Conservation (phyloP, 1,284 basidiomycete genomes). For the Trichosporon coremiiforme region DNA sequence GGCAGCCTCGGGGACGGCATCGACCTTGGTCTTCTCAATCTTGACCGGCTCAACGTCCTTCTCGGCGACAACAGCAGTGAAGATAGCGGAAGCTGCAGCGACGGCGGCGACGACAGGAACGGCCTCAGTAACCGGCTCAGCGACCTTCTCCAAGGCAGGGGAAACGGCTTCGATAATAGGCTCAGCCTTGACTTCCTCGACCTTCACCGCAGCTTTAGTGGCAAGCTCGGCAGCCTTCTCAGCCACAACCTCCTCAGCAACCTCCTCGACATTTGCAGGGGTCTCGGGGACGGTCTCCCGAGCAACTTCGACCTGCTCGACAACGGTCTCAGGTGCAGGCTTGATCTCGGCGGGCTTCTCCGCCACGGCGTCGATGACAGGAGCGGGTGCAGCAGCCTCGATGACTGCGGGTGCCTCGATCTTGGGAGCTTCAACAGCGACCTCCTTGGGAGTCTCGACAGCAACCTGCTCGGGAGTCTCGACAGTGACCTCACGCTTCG, state of each 20-base stretch:
- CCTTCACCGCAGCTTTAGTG: no score
- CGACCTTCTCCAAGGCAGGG: no score
- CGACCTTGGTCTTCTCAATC: not conserved
- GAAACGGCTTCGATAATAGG: no score
- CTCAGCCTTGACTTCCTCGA: no score
- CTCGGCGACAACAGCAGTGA: no score
- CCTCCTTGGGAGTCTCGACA: not conserved
- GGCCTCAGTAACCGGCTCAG: no score
- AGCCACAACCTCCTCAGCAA: not conserved
- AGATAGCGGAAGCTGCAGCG: no score
- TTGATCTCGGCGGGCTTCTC: not conserved
- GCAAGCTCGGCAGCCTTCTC: no score
- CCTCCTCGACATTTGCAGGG: not conserved
- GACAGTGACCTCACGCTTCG: not conserved
- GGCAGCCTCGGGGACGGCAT: not conserved
- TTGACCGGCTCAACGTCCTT: not conserved
- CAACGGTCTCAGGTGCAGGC: not conserved
- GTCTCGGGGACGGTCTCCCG: not conserved
- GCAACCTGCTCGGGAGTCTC: not conserved
- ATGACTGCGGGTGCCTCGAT: not conserved
- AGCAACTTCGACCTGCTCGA: not conserved
- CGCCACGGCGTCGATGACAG: not conserved
- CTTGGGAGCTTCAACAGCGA: not conserved
- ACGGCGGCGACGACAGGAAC: no score
- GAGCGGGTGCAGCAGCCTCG: not conserved